Evolutionary conservation across 1,139 yeast species (phyloP).

Genomic region (Suhomyces anneliseae): DNA sequence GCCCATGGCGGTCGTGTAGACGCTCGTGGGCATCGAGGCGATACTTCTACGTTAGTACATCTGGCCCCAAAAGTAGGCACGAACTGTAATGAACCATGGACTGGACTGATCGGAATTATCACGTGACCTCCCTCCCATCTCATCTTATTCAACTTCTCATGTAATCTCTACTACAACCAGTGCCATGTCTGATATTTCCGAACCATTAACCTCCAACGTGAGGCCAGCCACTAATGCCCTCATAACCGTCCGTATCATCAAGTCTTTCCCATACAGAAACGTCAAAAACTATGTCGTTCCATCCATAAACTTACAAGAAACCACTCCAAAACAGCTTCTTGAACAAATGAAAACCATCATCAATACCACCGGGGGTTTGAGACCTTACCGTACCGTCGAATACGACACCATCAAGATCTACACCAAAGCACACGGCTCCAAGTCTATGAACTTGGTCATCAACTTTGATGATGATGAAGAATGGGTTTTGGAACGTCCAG

Average conservation of each 20-base stretch:
- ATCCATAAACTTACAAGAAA: slow-evolving; percentile 67
- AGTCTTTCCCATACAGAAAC: slow-evolving; percentile 90
- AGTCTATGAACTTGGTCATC: slow-evolving; percentile 88
- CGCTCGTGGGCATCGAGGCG: too few relatives aligned
- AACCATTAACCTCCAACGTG: slow-evolving; percentile 67
- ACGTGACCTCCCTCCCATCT: too few relatives aligned
- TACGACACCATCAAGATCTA: slow-evolving; percentile 82
- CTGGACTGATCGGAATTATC: too few relatives aligned
- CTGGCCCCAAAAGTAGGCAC: too few relatives aligned
- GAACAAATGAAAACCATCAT: slow-evolving; percentile 48
- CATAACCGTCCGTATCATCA: slow-evolving; percentile 80
- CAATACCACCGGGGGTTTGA: slow-evolving; percentile 62
- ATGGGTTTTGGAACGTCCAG: slow-evolving; percentile 56
- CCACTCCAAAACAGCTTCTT: slow-evolving; percentile 66
- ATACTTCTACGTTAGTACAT: too few relatives aligned
- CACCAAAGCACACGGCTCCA: slow-evolving; percentile 93
- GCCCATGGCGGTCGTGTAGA: too few relatives aligned
- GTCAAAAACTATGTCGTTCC: slow-evolving; percentile 77
- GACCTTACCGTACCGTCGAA: slow-evolving; percentile 80
- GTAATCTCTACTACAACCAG: too few relatives aligned
- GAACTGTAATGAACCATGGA: too few relatives aligned
- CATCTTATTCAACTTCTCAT: too few relatives aligned
- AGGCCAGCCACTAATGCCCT: slow-evolving; percentile 71
- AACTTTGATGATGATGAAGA: slow-evolving; percentile 77
- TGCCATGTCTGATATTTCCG: neutral